Percentiles rank a stretch among this genome's conserved stretches.
These are phyloP conservation scores for Colletotrichum sp. DNA, from an alignment of 2,329 filamentous ascomycete species.

Conservation along the genomic window DNA sequence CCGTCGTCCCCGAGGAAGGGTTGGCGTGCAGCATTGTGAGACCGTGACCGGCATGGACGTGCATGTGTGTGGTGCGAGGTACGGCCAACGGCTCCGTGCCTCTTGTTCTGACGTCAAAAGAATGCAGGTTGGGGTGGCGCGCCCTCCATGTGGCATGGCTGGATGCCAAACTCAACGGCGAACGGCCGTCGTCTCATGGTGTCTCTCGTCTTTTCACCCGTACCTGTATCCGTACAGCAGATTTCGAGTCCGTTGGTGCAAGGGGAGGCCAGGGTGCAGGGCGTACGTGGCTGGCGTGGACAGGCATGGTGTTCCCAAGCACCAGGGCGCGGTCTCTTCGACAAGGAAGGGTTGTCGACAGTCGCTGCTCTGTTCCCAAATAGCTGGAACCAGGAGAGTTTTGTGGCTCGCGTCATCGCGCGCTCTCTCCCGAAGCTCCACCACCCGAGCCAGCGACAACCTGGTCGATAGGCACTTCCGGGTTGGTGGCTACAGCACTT, in stretches of 20 bases:
- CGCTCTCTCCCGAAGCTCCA: conserved; percentile 20
- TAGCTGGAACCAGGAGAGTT: conserved; percentile 23
- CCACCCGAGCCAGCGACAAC: conserved; percentile 10
- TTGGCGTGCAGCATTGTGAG: not conserved
- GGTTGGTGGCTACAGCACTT: not conserved
- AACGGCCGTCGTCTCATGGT: conserved; percentile 10
- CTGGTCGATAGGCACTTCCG: not conserved
- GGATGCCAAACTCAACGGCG: not conserved
- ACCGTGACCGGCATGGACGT: not conserved
- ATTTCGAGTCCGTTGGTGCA: conserved; percentile 11
- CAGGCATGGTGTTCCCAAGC: conserved; percentile 13
- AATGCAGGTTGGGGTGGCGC: not conserved
- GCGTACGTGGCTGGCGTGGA: conserved; percentile 17
- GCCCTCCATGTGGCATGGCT: not conserved
- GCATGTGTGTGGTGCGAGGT: not conserved
- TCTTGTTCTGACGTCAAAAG: conserved; percentile 2
- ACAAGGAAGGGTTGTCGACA: conserved; percentile 19
- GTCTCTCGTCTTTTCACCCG: conserved; percentile 7
- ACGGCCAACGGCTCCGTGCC: not conserved
- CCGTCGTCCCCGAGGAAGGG: not conserved
- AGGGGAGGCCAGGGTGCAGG: conserved; percentile 1
- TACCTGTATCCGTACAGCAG: conserved; percentile 6
- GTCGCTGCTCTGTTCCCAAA: conserved; percentile 16
- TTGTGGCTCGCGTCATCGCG: conserved; percentile 24
- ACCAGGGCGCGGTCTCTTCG: conserved; percentile 8